Evolutionary conservation across 2,329 filamentous ascomycete species (phyloP).

Genomic region (Huntiella abstrusa): DNA sequence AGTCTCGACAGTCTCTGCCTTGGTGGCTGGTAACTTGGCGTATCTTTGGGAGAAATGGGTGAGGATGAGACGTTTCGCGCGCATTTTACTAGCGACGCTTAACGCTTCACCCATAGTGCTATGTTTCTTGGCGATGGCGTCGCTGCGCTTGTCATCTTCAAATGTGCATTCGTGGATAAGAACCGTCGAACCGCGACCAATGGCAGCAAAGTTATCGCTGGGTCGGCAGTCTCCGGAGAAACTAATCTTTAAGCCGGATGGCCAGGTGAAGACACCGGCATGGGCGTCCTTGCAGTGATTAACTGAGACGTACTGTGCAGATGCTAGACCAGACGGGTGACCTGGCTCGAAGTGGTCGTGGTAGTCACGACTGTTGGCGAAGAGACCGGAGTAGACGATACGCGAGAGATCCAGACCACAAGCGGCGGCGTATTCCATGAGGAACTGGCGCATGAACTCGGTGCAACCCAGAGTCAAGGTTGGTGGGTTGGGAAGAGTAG

Average conservation of each 20-base stretch:
- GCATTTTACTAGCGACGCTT: constrained; percentile 56
- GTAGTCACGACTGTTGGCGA: constrained; percentile 13
- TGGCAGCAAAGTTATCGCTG: constrained; percentile 44
- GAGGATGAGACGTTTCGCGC: constrained; percentile 58
- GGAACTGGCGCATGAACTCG: constrained; percentile 50
- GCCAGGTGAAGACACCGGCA: constrained; percentile 60
- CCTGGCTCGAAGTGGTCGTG: constrained; percentile 19
- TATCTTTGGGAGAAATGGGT: constrained; percentile 96
- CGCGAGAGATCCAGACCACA: constrained; percentile 55
- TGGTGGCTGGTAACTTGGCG: constrained; percentile 47
- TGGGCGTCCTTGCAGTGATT: constrained; percentile 63
- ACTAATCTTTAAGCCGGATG: constrained; percentile 64
- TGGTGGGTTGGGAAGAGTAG: constrained; percentile 16
- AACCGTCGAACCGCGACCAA: constrained; percentile 59
- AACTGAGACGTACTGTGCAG: constrained; percentile 50
- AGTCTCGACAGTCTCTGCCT: constrained; percentile 17
- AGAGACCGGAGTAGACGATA: constrained; percentile 18
- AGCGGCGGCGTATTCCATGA: constrained; percentile 60
- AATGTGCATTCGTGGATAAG: constrained; percentile 95
- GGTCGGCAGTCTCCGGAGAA: constrained; percentile 93
- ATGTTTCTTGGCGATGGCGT: constrained; percentile 78
- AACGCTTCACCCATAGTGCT: constrained; percentile 77
- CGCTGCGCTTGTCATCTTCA: constrained; percentile 60
- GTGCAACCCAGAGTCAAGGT: constrained; percentile 52
- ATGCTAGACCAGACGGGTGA: constrained; percentile 38